Base-by-base conservation (phyloP, 129 eudicot genomes). In the Arctium lappa region DNA sequence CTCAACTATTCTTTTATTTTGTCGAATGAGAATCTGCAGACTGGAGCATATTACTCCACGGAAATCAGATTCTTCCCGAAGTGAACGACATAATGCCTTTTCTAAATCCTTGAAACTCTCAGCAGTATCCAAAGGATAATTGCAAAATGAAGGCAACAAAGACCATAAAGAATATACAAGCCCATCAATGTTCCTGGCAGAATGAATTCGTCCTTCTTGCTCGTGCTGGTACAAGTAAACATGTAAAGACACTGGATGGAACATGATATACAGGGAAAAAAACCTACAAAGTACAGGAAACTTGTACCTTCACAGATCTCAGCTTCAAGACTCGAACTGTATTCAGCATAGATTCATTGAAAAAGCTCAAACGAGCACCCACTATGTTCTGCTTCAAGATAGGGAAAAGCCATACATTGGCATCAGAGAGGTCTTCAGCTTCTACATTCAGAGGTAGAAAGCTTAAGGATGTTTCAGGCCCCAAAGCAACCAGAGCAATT, bases 381-480 rank as follows among this genome's bases (percentile, higher is more conserved):
- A 93, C 79, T 7, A 81, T 89, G 80, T 93, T 87, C 78, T 92
- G 97, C 86, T 96, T 96, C 81, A 93, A 83, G 76, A 96, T 93
- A 40, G 97, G 99, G 74, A 96, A 84, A 65, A 96, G 93, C 99
- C 99, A 96, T n/a, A 85, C 87, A 80, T 93, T 96, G 73, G 89
- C 87, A 80, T 91, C 91, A 73, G 97, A 90, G 34, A 83, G 85
- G 38, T 90, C 90, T 73, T 88, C 89, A 50, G 88, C 86, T 73
- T 91, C 90, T 83, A 96, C 79, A 73, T 93, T 93, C 15, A 96
- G 88, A 69, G 97, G 97, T 36, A 96, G 77, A 72, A 84, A 62
- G 75, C 84, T 90, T 56, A 96, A 86, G 80, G 93, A 96, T 4
- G 84, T 73, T 77, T 91, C 99, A 74, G 99, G 97, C 60, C 99